phyloP scores from a whole-genome alignment of 352 stramenopile genomes.

The Phytophthora agathidicida region DNA sequence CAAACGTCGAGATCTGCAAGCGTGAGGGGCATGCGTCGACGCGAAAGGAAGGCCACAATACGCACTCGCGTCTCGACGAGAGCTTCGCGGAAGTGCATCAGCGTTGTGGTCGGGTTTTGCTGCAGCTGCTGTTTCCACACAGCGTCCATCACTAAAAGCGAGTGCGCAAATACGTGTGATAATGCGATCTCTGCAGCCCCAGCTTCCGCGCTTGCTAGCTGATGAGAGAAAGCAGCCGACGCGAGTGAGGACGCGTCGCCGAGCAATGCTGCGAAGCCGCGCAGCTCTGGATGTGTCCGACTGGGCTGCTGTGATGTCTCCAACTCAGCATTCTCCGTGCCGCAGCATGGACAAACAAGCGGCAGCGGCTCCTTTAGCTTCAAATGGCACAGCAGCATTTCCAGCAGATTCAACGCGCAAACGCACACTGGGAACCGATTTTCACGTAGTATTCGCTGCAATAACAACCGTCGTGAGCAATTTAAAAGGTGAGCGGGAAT shows the following conservation, averaged over 20 bases:
- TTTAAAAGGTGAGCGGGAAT: neutral
- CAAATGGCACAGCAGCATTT: constrained; percentile 72
- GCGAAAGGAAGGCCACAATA: constrained; percentile 55
- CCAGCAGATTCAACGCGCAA: constrained; percentile 66
- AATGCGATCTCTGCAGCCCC: constrained; percentile 57
- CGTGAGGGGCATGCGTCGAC: constrained; percentile 47
- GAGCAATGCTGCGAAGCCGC: constrained; percentile 55
- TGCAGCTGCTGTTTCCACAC: constrained; percentile 64
- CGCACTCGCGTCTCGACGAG: constrained; percentile 57
- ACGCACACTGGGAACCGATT: constrained; percentile 77
- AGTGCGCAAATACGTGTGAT: constrained; percentile 65
- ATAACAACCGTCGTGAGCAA: constrained; percentile 2
- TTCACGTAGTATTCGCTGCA: constrained; percentile 66
- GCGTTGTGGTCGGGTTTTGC: constrained; percentile 51
- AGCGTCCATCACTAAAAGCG: constrained; percentile 62
- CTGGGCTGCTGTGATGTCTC: constrained; percentile 59
- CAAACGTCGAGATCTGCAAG: constrained; percentile 57
- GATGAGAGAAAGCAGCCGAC: constrained; percentile 43
- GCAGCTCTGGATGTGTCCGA: constrained; percentile 58
- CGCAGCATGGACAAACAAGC: constrained; percentile 70
- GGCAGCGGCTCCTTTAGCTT: constrained; percentile 71
- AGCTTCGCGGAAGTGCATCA: constrained; percentile 71
- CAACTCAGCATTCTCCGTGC: constrained; percentile 68
- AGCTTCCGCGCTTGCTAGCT: constrained; percentile 44
- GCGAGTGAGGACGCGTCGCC: constrained; percentile 45